Evolutionary conservation across 78 protist genomes (phyloP).

Genomic region (Dictyostelium brefeldianum): DNA sequence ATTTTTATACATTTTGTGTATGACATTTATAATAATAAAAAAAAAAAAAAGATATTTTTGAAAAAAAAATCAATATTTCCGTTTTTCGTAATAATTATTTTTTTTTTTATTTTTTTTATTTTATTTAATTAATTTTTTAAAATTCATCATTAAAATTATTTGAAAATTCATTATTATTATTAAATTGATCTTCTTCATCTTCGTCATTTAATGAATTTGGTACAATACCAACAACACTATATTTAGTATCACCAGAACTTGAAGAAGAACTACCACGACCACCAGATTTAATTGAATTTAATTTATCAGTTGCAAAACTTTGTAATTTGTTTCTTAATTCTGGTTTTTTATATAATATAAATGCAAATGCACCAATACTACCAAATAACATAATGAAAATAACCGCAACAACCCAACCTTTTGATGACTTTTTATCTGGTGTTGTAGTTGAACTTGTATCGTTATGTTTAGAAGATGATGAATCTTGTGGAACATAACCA

Average conservation of each 20-base stretch:
- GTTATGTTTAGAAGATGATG: too few relatives aligned
- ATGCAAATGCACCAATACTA: conserved; percentile 32
- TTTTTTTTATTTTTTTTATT: too few relatives aligned
- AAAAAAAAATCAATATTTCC: too few relatives aligned
- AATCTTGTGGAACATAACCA: too few relatives aligned
- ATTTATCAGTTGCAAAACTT: not conserved
- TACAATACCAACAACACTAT: conserved; percentile 50
- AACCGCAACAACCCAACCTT: conserved; percentile 70
- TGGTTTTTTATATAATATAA: conserved; percentile 28
- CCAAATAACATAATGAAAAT: not conserved
- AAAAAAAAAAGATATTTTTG: too few relatives aligned
- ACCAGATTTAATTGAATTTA: too few relatives aligned
- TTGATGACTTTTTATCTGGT: not conserved
- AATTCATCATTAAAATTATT: not conserved
- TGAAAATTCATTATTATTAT: conserved; percentile 54
- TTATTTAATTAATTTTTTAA: too few relatives aligned
- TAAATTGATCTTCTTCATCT: conserved; percentile 75
- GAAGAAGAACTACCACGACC: not conserved
- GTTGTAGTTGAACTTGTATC: not conserved
- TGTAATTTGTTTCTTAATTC: not conserved
- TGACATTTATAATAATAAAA: too few relatives aligned
- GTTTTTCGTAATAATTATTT: too few relatives aligned
- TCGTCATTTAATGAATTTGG: conserved; percentile 72
- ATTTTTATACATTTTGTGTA: too few relatives aligned
- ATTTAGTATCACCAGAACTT: conserved; percentile 18